Evolutionary conservation across 306 rosid genomes (phyloP).

Genomic region (Fagus sylvatica): DNA sequence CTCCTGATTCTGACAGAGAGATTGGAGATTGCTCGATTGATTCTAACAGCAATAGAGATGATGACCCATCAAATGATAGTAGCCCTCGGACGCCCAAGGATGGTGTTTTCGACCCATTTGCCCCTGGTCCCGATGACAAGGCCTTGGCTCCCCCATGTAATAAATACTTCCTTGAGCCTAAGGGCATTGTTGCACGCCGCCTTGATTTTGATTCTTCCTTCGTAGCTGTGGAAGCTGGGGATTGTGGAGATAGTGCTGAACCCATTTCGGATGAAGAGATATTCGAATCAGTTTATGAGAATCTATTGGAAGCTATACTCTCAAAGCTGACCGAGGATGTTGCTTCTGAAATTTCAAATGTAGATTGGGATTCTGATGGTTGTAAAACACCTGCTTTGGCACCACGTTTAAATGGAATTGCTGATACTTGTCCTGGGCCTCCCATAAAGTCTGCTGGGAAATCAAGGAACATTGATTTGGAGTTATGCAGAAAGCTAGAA

Average conservation of each 20-base stretch:
- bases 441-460: conserved; percentile 47
- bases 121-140: conserved; percentile 56
- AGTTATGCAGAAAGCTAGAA: conserved; percentile 73
- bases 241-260: conserved; percentile 10
- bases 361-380: conserved; percentile 27
- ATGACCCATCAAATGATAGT: conserved; percentile 8
- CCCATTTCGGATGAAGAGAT: conserved; percentile 62
- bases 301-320: conserved; percentile 61
- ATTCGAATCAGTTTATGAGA: conserved; percentile 51
- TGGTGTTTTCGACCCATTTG: conserved; percentile 74
- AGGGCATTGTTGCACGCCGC: conserved; percentile 45
- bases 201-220: conserved; percentile 49
- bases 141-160: conserved; percentile 48
- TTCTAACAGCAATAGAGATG: conserved; percentile 20
- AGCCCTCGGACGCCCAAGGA: conserved; percentile 71
- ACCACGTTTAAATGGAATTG: conserved; percentile 25
- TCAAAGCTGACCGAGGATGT: conserved; percentile 44
- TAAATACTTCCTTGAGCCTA: conserved; percentile 36
- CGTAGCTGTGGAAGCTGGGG: conserved; percentile 14
- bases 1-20: conserved; percentile 61
- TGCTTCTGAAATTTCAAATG: conserved; percentile 31
- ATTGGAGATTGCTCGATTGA: conserved; percentile 49
- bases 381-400: conserved; percentile 52
- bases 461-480: conserved; percentile 43
- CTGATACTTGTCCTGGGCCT: conserved; percentile 67